A percentile compares a stretch with the other conserved stretches of the same genome.
Evolutionary conservation across 495 filamentous ascomycete genomes (phyloP).

Genomic region (Daldinia decipiens): DNA sequence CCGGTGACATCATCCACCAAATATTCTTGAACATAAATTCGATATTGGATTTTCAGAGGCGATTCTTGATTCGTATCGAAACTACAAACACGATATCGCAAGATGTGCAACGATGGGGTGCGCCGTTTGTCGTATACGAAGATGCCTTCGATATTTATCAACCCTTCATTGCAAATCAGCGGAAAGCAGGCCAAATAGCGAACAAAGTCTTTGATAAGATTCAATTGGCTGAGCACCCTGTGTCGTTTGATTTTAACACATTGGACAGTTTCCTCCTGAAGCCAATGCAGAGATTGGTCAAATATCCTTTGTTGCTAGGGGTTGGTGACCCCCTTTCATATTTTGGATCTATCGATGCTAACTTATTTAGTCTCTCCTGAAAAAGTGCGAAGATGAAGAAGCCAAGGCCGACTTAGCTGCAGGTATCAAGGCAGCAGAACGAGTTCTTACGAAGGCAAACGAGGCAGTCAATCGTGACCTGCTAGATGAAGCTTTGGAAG

Average conservation of each 20-base stretch:
- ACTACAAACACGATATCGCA: slow-evolving; percentile 87
- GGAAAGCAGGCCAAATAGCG: slow-evolving; percentile 70
- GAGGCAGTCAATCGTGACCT: slow-evolving; percentile 89
- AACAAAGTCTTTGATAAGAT: slow-evolving; percentile 71
- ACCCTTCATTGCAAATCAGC: slow-evolving; percentile 95
- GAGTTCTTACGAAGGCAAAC: slow-evolving; percentile 83
- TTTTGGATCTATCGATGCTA: slow-evolving; percentile 1
- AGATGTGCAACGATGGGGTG: slow-evolving; percentile 88
- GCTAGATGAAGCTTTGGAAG: slow-evolving; percentile 78
- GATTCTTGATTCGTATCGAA: slow-evolving; percentile 94
- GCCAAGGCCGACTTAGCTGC: slow-evolving; percentile 72
- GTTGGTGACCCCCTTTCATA: slow-evolving; percentile 58
- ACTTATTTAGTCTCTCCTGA: slow-evolving; percentile 75
- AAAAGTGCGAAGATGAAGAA: slow-evolving; percentile 78
- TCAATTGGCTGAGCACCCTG: slow-evolving; percentile 61
- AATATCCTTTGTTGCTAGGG: slow-evolving; percentile 90
- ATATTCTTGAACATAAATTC: slow-evolving; percentile 97
- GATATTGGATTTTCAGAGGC: slow-evolving; percentile 91
- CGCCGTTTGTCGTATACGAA: slow-evolving; percentile 78
- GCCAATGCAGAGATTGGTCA: slow-evolving; percentile 93
- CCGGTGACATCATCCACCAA: slow-evolving; percentile 90
- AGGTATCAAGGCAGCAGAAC: slow-evolving; percentile 79
- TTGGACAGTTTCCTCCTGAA: slow-evolving; percentile 93
- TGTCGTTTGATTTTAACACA: slow-evolving; percentile 67
- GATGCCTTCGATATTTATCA: slow-evolving; percentile 90